Percentiles rank a stretch among this genome's conserved stretches.
Evolutionary conservation across 257 asterid species (phyloP).

Genomic region (Fraxinus quadrangulata): DNA sequence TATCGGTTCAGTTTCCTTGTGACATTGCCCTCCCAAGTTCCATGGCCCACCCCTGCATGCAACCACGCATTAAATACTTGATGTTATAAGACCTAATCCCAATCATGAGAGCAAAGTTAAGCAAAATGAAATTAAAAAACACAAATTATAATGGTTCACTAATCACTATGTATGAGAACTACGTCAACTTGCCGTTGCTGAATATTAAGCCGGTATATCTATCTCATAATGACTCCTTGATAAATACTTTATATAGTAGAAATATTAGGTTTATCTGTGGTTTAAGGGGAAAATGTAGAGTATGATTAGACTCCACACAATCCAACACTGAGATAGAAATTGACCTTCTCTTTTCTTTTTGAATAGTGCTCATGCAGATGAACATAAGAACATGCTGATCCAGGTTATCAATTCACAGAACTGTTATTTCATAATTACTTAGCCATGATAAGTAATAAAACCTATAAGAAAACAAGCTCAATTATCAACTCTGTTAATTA

Average conservation of each 20-base stretch:
- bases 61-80: slow-evolving; percentile 12
- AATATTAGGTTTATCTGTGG: not conserved
- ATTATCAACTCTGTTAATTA: no score
- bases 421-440: not conserved
- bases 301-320: not conserved
- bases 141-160: not conserved
- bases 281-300: not conserved
- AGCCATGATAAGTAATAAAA: not conserved
- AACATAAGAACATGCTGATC: not conserved
- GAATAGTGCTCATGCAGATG: not conserved
- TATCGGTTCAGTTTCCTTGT: slow-evolving; percentile 73
- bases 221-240: not conserved
- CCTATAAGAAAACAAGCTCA: not conserved
- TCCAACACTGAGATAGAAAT: not conserved
- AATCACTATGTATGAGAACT: not conserved
- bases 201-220: not conserved
- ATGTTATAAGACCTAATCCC: not conserved
- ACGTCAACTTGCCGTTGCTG: not conserved
- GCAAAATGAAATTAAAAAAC: not conserved
- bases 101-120: not conserved
- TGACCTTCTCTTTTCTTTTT: not conserved
- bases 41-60: slow-evolving; percentile 86
- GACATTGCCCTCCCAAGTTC: slow-evolving; percentile 93
- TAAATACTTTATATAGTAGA: not conserved
- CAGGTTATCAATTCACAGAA: not conserved